Percentiles rank a stretch among this genome's conserved stretches.
Evolutionary conservation across 78 protist species (phyloP).

Genomic region (Dictyostelium brefeldianum): DNA sequence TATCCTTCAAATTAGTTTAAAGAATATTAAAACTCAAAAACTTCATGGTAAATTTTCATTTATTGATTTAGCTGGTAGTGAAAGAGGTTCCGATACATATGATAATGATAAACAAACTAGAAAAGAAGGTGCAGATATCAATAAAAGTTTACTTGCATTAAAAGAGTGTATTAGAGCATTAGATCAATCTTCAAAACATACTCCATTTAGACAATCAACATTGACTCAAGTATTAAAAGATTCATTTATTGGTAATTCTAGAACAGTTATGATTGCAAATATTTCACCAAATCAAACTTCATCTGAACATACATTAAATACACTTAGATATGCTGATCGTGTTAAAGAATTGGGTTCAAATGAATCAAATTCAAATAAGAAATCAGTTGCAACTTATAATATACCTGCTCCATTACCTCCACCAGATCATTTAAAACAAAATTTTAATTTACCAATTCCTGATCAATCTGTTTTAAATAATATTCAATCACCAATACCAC

Average conservation of each 20-base stretch:
- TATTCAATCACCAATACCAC: background rate
- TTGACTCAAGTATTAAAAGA: constrained; percentile 95
- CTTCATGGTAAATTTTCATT: constrained; percentile 90
- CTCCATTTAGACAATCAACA: constrained; percentile 95
- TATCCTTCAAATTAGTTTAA: constrained; percentile 89
- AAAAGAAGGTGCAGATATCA: constrained; percentile 97
- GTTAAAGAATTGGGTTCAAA: constrained; percentile 88
- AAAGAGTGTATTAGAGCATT: constrained; percentile 98
- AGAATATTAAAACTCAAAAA: constrained; percentile 25
- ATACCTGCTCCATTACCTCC: constrained; percentile 79
- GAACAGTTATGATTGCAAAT: constrained; percentile 96
- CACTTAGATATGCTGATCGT: constrained; percentile 96
- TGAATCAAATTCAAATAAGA: constrained; percentile 28
- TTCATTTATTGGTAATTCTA: constrained; percentile 93
- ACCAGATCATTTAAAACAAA: constrained; percentile 60
- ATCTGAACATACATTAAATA: constrained; percentile 96
- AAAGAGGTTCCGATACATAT: constrained; percentile 93
- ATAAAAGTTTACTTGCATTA: constrained; percentile 95
- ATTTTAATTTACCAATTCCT: background rate
- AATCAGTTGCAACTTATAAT: constrained; percentile 48
- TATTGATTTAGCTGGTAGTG: constrained; percentile 97
- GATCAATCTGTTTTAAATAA: background rate
- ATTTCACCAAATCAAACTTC: constrained; percentile 89
- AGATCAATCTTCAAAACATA: constrained; percentile 86
- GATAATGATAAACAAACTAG: constrained; percentile 93